A percentile compares a stretch with the other conserved stretches of the same genome.
These are phyloP conservation scores for Penicillium manginii DNA, from an alignment of 495 filamentous ascomycete genomes.

Conservation along the genomic window DNA sequence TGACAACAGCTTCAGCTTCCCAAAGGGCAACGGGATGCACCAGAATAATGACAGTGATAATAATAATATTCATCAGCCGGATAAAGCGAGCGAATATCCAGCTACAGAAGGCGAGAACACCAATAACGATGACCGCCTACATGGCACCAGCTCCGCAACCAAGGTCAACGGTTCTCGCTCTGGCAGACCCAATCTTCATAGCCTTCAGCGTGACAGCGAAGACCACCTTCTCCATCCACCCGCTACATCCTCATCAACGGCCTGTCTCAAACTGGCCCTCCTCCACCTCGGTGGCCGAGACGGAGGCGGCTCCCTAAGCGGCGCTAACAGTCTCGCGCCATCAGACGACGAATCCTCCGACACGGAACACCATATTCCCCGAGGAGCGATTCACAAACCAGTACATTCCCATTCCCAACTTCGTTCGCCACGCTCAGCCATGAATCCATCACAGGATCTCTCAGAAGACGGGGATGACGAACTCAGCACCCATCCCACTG, in stretches of 20 bases:
- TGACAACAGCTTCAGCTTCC: constrained; percentile 5
- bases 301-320: constrained; percentile 48
- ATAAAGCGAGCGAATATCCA: not conserved
- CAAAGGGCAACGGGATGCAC: not conserved
- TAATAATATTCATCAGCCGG: not conserved
- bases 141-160: constrained; percentile 20
- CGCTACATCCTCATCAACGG: constrained; percentile 25
- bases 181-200: constrained; percentile 21
- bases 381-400: not conserved
- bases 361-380: constrained; percentile 13
- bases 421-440: constrained; percentile 7
- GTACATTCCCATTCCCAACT: constrained; percentile 7
- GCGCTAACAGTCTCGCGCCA: constrained; percentile 43
- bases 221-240: constrained; percentile 41
- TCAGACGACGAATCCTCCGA: constrained; percentile 46
- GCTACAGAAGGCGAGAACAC: constrained; percentile 8
- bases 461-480: constrained; percentile 57
- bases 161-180: constrained; percentile 14
- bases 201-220: constrained; percentile 38
- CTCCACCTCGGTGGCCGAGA: constrained; percentile 47
- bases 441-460: constrained; percentile 39
- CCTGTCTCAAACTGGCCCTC: constrained; percentile 34
- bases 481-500: constrained; percentile 40
- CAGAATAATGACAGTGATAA: constrained; percentile 1
- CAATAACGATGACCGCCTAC: constrained; percentile 10